Evolutionary conservation across 257 asterid species (phyloP).

Genomic region (Ophiorrhiza pumila): DNA sequence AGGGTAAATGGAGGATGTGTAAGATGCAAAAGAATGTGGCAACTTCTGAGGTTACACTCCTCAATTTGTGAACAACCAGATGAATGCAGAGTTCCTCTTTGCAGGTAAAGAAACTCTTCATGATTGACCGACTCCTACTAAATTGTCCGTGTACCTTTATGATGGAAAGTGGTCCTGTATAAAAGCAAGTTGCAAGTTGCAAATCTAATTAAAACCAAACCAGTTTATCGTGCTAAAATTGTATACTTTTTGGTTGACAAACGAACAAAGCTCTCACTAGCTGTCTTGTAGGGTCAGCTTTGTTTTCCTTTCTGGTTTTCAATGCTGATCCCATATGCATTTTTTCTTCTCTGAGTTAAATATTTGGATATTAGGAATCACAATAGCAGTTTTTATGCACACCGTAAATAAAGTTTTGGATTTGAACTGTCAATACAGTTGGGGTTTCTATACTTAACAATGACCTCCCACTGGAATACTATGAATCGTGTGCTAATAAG

Average conservation of each 20-base stretch:
- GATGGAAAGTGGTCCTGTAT: not conserved
- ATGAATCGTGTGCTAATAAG: not conserved
- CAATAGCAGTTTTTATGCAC: not conserved
- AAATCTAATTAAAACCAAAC: not conserved
- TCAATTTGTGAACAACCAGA: slow-evolving; percentile 71
- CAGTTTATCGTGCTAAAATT: not conserved
- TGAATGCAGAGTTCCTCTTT: slow-evolving; percentile 79
- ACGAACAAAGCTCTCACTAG: not conserved
- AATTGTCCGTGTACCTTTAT: not conserved
- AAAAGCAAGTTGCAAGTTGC: not conserved
- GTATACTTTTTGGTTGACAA: not conserved
- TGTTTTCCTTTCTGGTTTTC: not conserved
- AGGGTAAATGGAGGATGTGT: slow-evolving; percentile 74
- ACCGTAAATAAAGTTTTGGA: not conserved
- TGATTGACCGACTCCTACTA: not conserved
- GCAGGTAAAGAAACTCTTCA: slow-evolving; percentile 54
- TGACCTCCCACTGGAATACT: not conserved
- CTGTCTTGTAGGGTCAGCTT: slow-evolving; percentile 19
- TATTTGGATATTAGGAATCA: not conserved
- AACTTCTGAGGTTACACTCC: slow-evolving; percentile 71
- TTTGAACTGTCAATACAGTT: not conserved
- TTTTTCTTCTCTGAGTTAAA: not conserved
- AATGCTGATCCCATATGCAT: not conserved
- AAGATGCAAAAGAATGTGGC: slow-evolving; percentile 89
- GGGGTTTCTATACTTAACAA: not conserved